A percentile compares a stretch with the other conserved stretches of the same genome.
Evolutionary conservation across 495 filamentous ascomycete genomes (phyloP).

Genomic region (Neurospora cerealis): DNA sequence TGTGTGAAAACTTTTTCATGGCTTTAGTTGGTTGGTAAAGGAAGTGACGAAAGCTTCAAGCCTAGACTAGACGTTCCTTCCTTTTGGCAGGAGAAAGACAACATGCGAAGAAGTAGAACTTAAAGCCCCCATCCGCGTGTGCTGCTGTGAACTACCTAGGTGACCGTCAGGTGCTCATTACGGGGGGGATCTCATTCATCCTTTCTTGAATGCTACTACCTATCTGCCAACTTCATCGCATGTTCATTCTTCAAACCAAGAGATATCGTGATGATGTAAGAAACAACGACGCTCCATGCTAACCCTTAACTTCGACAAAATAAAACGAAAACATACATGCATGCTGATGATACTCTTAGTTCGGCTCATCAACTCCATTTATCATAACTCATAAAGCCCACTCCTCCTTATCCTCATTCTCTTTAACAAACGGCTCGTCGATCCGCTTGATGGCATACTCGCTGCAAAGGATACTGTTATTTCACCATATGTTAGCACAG

Average conservation of each 20-base stretch:
- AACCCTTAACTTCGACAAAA: neutral
- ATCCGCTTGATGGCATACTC: constrained; percentile 90
- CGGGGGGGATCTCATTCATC: neutral
- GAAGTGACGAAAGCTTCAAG: too few relatives aligned
- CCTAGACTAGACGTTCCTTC: too few relatives aligned
- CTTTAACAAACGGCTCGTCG: constrained; percentile 77
- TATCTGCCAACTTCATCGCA: neutral
- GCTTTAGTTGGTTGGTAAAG: too few relatives aligned
- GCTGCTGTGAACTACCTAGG: neutral
- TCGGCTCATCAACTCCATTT: neutral
- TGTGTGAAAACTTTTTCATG: too few relatives aligned
- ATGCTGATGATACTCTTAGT: neutral
- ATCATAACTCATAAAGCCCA: constrained; percentile 58
- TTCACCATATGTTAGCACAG: neutral
- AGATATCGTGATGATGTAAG: neutral
- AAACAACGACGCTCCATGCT: neutral
- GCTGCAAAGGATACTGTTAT: constrained; percentile 68
- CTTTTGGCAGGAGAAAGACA: too few relatives aligned
- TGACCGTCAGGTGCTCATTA: neutral
- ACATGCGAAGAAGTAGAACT: too few relatives aligned
- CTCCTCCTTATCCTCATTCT: constrained; percentile 61
- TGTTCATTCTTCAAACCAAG: neutral
- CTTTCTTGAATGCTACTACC: neutral
- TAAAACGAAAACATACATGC: neutral
- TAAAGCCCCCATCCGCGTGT: too few relatives aligned